phyloP scores from a whole-genome alignment of 2,329 filamentous ascomycete genomes.

The Alternaria incomplexa region DNA sequence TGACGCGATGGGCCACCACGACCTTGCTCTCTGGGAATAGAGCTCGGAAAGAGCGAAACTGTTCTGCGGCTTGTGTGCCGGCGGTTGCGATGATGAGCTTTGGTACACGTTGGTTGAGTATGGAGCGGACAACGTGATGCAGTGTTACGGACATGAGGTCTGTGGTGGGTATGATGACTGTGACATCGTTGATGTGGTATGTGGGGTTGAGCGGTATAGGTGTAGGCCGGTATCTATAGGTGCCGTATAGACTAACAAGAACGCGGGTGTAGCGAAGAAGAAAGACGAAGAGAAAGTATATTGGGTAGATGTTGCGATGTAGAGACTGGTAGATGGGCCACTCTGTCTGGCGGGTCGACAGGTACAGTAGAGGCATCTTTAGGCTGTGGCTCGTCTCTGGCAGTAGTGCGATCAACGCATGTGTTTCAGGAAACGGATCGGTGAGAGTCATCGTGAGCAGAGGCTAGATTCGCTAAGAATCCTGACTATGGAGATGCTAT shows the following conservation, averaged over 20 bases:
- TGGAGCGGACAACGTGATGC: not conserved
- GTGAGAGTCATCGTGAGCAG: not conserved
- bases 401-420: not conserved
- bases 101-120: not conserved
- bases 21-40: not conserved
- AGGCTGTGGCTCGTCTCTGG: not conserved
- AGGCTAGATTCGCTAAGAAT: not conserved
- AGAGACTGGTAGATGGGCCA: not conserved
- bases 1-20: not conserved
- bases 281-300: not conserved
- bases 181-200: not conserved
- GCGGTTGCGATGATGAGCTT: not conserved
- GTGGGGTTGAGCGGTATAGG: not conserved
- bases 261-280: not conserved
- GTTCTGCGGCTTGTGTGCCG: not conserved
- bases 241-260: not conserved
- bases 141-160: not conserved
- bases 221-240: not conserved
- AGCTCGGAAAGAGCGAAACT: not conserved
- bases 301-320: not conserved
- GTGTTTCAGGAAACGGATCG: not conserved
- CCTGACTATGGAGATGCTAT: not conserved
- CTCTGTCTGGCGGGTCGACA: not conserved
- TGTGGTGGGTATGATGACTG: not conserved
- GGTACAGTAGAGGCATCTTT: not conserved